phyloP scores from a whole-genome alignment of 495 filamentous ascomycete genomes.

The Xylaria venustula region DNA sequence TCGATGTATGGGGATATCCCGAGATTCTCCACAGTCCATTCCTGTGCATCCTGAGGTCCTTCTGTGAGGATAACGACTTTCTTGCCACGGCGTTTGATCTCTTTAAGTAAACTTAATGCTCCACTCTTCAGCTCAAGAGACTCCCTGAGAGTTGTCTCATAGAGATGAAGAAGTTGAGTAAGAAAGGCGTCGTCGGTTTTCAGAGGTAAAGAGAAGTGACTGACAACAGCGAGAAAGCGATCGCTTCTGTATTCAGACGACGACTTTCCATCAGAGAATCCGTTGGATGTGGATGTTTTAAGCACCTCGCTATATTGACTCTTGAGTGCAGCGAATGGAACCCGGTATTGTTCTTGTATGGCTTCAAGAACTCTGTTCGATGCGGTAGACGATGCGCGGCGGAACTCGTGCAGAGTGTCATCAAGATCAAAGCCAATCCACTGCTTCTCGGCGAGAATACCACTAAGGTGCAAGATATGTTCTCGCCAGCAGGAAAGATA shows the following conservation, averaged over 20 bases:
- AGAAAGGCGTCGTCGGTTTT: background rate
- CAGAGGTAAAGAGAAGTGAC: slow-evolving; percentile 7
- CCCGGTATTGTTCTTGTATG: slow-evolving; percentile 17
- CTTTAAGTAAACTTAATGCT: slow-evolving; percentile 23
- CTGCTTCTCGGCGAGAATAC: slow-evolving; percentile 16
- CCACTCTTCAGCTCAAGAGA: slow-evolving; percentile 30
- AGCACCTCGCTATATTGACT: slow-evolving; percentile 28
- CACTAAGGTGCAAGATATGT: background rate
- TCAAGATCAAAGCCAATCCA: slow-evolving; percentile 46
- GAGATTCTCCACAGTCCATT: slow-evolving; percentile 35
- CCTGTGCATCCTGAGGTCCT: slow-evolving; percentile 41
- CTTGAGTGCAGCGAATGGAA: slow-evolving; percentile 19
- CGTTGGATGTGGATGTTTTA: slow-evolving; percentile 28
- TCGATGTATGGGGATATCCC: slow-evolving; percentile 28
- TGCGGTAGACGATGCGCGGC: slow-evolving; percentile 31
- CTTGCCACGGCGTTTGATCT: slow-evolving; percentile 25
- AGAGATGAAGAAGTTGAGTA: slow-evolving; percentile 28
- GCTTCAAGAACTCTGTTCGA: slow-evolving; percentile 22
- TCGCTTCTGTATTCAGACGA: slow-evolving; percentile 39
- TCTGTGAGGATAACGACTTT: slow-evolving; percentile 38
- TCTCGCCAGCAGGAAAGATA: background rate
- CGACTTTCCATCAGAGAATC: slow-evolving; percentile 36
- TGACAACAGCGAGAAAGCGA: slow-evolving; percentile 32
- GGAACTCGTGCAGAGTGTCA: slow-evolving; percentile 44
- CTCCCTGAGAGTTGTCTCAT: slow-evolving; percentile 19